Evolutionary conservation across 192 early-diverging fungal species (phyloP), one percentile per base, ranked within the genome.

Genomic region (Funneliformis geosporum): DNA sequence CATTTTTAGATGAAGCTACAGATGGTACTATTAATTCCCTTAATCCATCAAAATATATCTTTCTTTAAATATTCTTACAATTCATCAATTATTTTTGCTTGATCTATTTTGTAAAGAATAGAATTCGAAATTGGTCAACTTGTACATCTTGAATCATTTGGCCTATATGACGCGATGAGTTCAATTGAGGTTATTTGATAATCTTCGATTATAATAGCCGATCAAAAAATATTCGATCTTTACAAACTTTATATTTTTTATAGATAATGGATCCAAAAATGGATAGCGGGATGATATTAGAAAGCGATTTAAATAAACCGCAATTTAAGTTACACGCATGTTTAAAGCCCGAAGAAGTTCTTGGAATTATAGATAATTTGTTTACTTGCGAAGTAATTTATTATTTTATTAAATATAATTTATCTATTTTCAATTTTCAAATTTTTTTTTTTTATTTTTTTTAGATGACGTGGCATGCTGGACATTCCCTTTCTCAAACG

Each of bases 251-350:
- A 33, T 0, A 6, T 6, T 11, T 46, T 65, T 40, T 76, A 28
- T 79, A 91, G 83, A 89, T 91, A 33, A 89, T 89, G 87, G 87
- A 90, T 79, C 88, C 89, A 16, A 86, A 88, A 50, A 89, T 90
- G 89, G 89, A 90, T 55, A 90, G 88, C 6, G 88, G 89, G 12
- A 90, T 90, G 87, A 72, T 86, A 11, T 40, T 89, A 9, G 80
- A 85, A 43, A 86, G 85, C 14, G 81, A 81, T 73, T 69, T 73
- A 1, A 82, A 79, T 7, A 80, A 76, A 21, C 79, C 79, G 21
- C 76, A 78, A 25, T 89, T 84, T 75, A 73, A 87, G 44, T 46
- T 87, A 21, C 79, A 83, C 18, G 78, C 80, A 0, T 62, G 64
- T 14, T 50, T 87, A 11, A 80, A 62, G 27, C 83, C 83, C 4